Percentiles rank a stretch among this genome's conserved stretches.
Conservation (phyloP, 2,329 filamentous ascomycete species). For the Apiospora malaysiana region DNA sequence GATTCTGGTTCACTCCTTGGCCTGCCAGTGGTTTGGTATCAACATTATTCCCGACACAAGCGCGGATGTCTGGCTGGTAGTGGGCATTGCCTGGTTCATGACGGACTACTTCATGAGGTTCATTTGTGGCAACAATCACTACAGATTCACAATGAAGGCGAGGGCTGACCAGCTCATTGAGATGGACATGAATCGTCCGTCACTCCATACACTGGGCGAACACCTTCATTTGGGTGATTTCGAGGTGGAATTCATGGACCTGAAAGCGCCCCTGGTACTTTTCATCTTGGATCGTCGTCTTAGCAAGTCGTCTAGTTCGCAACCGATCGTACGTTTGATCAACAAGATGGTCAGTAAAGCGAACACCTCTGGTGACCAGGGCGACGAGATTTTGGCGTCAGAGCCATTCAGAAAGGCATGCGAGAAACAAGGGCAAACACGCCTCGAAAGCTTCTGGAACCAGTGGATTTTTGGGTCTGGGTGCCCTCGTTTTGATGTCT, state of each 20-base stretch:
- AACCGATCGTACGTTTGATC: slow-evolving; percentile 84
- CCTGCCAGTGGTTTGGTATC: slow-evolving; percentile 93
- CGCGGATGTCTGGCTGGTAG: slow-evolving; percentile 84
- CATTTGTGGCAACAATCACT: slow-evolving; percentile 93
- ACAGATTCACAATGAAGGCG: slow-evolving; percentile 86
- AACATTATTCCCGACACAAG: slow-evolving; percentile 85
- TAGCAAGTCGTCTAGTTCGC: slow-evolving; percentile 84
- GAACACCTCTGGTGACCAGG: slow-evolving; percentile 65
- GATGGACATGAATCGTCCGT: slow-evolving; percentile 80
- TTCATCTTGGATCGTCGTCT: slow-evolving; percentile 93
- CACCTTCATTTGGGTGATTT: slow-evolving; percentile 80
- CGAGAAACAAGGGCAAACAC: slow-evolving; percentile 86
- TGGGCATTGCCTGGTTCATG: slow-evolving; percentile 93
- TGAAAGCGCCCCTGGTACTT: slow-evolving; percentile 89
- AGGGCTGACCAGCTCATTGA: slow-evolving; percentile 83
- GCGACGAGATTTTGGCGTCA: slow-evolving; percentile 76
- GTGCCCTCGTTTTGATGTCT: slow-evolving; percentile 85
- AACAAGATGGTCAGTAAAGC: slow-evolving; percentile 85
- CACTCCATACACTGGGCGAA: slow-evolving; percentile 79
- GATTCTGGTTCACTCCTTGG: slow-evolving; percentile 80
- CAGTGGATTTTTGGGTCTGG: slow-evolving; percentile 92
- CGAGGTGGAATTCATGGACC: slow-evolving; percentile 86
- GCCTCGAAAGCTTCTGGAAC: slow-evolving; percentile 87
- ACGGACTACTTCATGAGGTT: slow-evolving; percentile 90
- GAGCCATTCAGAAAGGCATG: slow-evolving; percentile 82